These are phyloP conservation scores for Neotropicomus parvogracilis DNA, from an alignment of 1,284 basidiomycete species.

Conservation along the genomic window DNA sequence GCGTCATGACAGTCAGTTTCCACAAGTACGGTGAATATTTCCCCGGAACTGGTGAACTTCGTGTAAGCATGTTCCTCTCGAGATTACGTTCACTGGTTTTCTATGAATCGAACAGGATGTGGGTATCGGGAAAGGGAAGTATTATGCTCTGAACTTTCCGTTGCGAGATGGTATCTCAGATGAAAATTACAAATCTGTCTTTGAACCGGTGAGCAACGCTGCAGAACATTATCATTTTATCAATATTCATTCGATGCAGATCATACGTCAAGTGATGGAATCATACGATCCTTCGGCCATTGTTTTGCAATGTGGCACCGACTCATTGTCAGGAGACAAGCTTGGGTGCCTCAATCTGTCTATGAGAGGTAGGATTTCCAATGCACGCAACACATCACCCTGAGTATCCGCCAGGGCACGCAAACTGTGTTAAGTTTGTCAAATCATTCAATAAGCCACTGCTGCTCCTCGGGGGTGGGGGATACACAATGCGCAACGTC, in stretches of 20 bases:
- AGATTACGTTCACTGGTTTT: not conserved
- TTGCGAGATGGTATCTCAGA: constrained; percentile 95
- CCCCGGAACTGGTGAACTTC: constrained; percentile 94
- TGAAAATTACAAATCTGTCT: constrained; percentile 92
- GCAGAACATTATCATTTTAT: not conserved
- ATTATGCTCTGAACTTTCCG: constrained; percentile 94
- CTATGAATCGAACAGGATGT: constrained; percentile 59
- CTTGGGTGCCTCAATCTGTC: constrained; percentile 96
- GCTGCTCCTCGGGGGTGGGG: constrained; percentile 92
- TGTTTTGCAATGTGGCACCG: constrained; percentile 98
- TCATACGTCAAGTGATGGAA: constrained; percentile 94
- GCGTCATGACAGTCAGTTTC: constrained; percentile 98
- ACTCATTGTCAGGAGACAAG: constrained; percentile 95
- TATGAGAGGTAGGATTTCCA: constrained; percentile 70
- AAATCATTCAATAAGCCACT: constrained; percentile 95
- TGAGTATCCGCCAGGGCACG: constrained; percentile 65
- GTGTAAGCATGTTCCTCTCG: constrained; percentile 48
- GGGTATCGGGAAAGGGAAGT: constrained; percentile 89
- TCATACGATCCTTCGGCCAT: constrained; percentile 94
- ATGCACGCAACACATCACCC: not conserved
- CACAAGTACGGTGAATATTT: constrained; percentile 99
- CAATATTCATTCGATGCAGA: constrained; percentile 46
- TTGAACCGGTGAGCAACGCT: constrained; percentile 75
- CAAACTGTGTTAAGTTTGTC: constrained; percentile 95
- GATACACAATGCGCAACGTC: constrained; percentile 98